Conservation (phyloP, 345 rosid species). For the Hibiscus syriacus region DNA sequence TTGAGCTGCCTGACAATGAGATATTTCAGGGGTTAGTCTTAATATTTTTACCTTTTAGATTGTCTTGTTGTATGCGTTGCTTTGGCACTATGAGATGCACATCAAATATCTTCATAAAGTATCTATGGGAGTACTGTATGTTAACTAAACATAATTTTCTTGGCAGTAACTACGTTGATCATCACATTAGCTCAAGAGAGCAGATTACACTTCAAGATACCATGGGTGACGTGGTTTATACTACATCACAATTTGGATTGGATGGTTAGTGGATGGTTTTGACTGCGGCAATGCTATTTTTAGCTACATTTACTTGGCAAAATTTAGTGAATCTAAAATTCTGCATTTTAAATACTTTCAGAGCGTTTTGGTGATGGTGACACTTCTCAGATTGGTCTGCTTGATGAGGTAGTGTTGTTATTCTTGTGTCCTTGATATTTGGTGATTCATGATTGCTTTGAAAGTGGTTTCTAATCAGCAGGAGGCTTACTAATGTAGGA, state of each 20-base stretch:
- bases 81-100: not conserved
- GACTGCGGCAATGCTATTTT: slow-evolving; percentile 10
- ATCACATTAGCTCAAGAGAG: slow-evolving; percentile 90
- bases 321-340: slow-evolving; percentile 5
- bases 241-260: slow-evolving; percentile 91
- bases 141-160: slow-evolving; percentile 13
- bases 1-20: slow-evolving; percentile 98
- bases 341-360: slow-evolving; percentile 27
- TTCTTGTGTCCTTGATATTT: not conserved
- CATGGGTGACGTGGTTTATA: slow-evolving; percentile 87
- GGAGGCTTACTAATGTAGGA: not conserved
- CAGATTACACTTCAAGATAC: slow-evolving; percentile 98
- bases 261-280: slow-evolving; percentile 60
- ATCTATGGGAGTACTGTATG: slow-evolving; percentile 4
- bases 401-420: slow-evolving; percentile 67
- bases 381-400: slow-evolving; percentile 77
- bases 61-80: slow-evolving; percentile 4
- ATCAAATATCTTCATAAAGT: not conserved
- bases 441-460: not conserved
- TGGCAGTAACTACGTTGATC: slow-evolving; percentile 91
- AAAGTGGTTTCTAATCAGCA: not conserved
- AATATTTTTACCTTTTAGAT: not conserved
- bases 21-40: slow-evolving; percentile 82
- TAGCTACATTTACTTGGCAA: not conserved
- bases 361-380: slow-evolving; percentile 99